Conservation (phyloP, 164 flowering plant species). For the Kingdonia uniflora region DNA sequence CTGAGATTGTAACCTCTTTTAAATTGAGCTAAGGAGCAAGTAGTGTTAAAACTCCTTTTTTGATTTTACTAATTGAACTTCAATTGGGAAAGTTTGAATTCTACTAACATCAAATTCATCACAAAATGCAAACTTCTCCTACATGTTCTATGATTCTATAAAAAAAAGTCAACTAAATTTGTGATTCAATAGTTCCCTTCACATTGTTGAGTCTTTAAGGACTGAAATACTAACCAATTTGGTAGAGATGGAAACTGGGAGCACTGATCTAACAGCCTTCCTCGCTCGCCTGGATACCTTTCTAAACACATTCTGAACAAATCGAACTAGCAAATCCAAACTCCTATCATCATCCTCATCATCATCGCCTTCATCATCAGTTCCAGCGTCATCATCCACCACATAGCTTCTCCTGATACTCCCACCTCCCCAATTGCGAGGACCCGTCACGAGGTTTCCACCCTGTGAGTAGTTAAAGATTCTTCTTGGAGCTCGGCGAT, state of each 20-base stretch:
- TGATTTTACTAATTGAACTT: no score
- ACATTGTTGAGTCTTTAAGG: no score
- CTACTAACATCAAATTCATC: no score
- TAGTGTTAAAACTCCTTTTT: no score
- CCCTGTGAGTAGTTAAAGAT: not conserved
- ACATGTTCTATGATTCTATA: no score
- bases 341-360: conserved; percentile 72
- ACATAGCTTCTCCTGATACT: conserved; percentile 16
- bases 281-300: conserved; percentile 66
- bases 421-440: conserved; percentile 33
- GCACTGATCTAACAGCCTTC: conserved; percentile 72
- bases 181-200: no score
- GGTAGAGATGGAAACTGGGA: conserved; percentile 54
- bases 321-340: conserved; percentile 62
- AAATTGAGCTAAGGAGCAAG: no score
- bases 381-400: conserved; percentile 29
- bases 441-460: conserved; percentile 18
- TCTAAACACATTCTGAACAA: conserved; percentile 63
- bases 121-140: no score
- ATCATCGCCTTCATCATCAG: conserved; percentile 44
- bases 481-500: no score
- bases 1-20: no score
- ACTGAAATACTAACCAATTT: conserved; percentile 49
- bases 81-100: no score
- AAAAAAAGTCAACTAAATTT: no score